Conservation (phyloP, 371 early-diverging fungal genomes). For the Lichtheimia ornata region DNA sequence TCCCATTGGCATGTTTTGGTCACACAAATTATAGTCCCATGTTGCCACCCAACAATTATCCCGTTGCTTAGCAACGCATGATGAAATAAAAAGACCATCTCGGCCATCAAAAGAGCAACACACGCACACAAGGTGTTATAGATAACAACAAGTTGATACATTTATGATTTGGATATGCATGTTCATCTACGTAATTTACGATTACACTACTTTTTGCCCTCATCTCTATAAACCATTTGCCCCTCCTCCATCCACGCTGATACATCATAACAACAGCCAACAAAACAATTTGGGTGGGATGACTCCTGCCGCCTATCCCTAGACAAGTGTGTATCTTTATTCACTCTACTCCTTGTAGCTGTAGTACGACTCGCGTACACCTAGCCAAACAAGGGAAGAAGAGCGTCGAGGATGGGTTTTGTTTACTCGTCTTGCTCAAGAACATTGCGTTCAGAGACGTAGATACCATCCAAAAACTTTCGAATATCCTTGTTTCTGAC, state of each 20-base stretch:
- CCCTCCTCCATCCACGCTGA: neutral
- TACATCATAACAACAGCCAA: conserved; percentile 4
- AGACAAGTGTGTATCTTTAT: conserved; percentile 14
- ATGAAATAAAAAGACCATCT: too few species aligned
- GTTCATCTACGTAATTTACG: too few species aligned
- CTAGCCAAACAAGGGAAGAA: neutral
- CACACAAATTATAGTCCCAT: too few species aligned
- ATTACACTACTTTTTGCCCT: too few species aligned
- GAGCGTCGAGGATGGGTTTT: neutral
- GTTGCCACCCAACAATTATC: too few species aligned
- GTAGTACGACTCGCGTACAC: too few species aligned
- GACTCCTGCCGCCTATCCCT: conserved; percentile 10
- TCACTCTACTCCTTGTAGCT: neutral
- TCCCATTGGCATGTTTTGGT: neutral
- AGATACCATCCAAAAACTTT: conserved; percentile 99
- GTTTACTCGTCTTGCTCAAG: conserved; percentile 22
- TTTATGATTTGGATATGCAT: too few species aligned
- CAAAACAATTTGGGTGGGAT: conserved; percentile 10
- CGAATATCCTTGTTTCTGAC: conserved; percentile 95
- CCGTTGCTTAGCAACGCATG: too few species aligned
- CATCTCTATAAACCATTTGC: too few species aligned
- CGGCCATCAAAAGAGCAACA: too few species aligned
- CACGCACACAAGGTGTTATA: too few species aligned
- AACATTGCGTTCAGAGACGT: conserved; percentile 83
- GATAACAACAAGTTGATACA: too few species aligned